Percentiles rank a stretch among this genome's conserved stretches.
Conservation (phyloP, 2,329 filamentous ascomycete species). For the Diaporthe amygdali region DNA sequence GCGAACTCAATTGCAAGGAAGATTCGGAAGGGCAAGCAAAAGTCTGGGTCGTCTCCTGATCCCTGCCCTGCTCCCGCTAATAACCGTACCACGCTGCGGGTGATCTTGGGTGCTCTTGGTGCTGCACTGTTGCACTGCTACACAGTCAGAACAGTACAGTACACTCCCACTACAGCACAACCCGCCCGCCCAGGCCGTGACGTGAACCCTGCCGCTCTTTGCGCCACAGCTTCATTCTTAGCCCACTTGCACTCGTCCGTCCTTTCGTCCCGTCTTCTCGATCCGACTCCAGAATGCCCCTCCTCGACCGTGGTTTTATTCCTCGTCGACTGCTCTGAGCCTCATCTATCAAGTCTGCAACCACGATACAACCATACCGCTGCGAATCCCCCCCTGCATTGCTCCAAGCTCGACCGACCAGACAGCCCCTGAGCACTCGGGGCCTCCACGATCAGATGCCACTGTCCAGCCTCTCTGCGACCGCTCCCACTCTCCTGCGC, state of each 20-base stretch:
- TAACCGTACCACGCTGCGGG: not conserved
- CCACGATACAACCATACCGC: not conserved
- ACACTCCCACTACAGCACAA: not conserved
- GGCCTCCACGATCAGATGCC: constrained; percentile 16
- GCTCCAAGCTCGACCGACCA: not conserved
- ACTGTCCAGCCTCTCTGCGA: not conserved
- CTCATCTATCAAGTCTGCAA: not conserved
- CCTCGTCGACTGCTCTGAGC: not conserved
- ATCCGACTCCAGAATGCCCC: constrained; percentile 12
- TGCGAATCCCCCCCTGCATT: not conserved
- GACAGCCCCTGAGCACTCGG: constrained; percentile 13
- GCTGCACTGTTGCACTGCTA: no score
- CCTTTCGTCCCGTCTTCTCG: not conserved
- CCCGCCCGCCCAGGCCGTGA: not conserved
- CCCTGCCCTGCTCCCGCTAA: constrained; percentile 8
- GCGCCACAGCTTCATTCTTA: constrained; percentile 18
- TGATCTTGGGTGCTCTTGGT: no score
- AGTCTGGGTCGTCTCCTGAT: constrained; percentile 5
- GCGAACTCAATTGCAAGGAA: not conserved
- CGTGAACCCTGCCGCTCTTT: constrained; percentile 10
- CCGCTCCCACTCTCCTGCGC: not conserved
- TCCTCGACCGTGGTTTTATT: not conserved
- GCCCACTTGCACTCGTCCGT: not conserved
- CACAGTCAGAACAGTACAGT: no score
- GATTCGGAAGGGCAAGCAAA: not conserved